phyloP scores from a whole-genome alignment of 2,329 filamentous ascomycete species.

The Aspergillus viridinutans region DNA sequence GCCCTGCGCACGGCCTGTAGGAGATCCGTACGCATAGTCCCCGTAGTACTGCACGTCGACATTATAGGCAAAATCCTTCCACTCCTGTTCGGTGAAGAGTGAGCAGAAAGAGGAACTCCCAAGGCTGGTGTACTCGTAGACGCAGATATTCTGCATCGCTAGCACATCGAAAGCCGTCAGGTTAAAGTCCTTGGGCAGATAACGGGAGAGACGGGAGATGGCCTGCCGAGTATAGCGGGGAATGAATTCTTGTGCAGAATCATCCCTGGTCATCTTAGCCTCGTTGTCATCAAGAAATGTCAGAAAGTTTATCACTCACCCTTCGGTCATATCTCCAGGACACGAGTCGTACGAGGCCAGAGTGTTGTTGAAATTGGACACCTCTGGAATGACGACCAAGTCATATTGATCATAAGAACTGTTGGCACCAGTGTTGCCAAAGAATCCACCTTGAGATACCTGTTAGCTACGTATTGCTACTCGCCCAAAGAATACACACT shows the following conservation, averaged over 20 bases:
- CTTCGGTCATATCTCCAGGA: constrained; percentile 32
- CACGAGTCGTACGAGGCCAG: constrained; percentile 52
- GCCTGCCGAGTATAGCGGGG: neutral
- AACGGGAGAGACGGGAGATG: neutral
- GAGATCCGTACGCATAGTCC: constrained; percentile 59
- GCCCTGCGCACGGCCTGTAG: constrained; percentile 66
- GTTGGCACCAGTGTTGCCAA: constrained; percentile 23
- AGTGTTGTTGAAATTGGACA: constrained; percentile 50
- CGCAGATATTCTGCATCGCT: constrained; percentile 67
- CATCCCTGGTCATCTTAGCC: neutral
- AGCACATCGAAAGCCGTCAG: constrained; percentile 64
- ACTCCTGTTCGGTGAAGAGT: constrained; percentile 71
- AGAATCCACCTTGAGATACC: constrained; percentile 24
- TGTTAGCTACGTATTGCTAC: constrained; percentile 35
- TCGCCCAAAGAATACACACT: constrained; percentile 41
- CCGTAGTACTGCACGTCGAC: constrained; percentile 64
- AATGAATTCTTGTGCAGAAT: neutral
- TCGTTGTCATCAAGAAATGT: neutral
- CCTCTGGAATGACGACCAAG: constrained; percentile 50
- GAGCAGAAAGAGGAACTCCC: constrained; percentile 71
- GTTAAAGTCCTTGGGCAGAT: constrained; percentile 53
- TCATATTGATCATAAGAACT: constrained; percentile 31
- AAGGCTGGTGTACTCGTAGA: constrained; percentile 73
- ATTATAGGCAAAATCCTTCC: constrained; percentile 67
- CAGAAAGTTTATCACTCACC: constrained; percentile 6